Percentiles rank a stretch among this genome's conserved stretches.
Evolutionary conservation across 257 asterid species (phyloP).

Genomic region (Orobanche coerulescens): DNA sequence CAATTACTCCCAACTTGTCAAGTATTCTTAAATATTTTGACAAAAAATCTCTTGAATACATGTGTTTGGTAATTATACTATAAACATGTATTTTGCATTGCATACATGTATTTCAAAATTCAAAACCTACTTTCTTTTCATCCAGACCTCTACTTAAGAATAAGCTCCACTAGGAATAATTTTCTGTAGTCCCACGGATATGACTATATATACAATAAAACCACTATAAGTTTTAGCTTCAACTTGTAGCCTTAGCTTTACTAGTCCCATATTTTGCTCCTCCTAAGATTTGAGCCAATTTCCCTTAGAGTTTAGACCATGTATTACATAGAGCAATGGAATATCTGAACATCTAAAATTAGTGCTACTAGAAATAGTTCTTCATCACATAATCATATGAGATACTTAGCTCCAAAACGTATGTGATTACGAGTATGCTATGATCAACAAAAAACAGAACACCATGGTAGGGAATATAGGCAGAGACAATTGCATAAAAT

Average conservation of each 20-base stretch:
- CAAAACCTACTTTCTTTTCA: too few species aligned
- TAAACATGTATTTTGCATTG: too few species aligned
- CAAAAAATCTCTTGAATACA: too few species aligned
- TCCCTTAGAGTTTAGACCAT: not conserved
- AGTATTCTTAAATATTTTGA: too few species aligned
- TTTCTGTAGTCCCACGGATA: too few species aligned
- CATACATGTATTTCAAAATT: too few species aligned
- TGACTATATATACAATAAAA: too few species aligned
- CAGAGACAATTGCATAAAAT: not conserved
- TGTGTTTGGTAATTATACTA: too few species aligned
- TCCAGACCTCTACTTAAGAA: too few species aligned
- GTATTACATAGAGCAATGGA: not conserved
- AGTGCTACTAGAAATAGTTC: not conserved
- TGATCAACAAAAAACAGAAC: not conserved
- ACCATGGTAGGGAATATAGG: not conserved
- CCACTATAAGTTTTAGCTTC: too few species aligned
- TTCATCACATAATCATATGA: conserved; percentile 7
- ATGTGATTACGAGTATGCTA: not conserved
- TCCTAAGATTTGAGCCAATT: conserved; percentile 10
- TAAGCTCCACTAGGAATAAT: too few species aligned
- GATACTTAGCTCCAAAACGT: not conserved
- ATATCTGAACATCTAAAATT: not conserved
- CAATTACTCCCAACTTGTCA: too few species aligned
- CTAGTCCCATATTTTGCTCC: not conserved
- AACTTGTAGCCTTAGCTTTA: not conserved